Base-by-base conservation (phyloP, 352 stramenopile species). In the Phytophthora ohioensis region DNA sequence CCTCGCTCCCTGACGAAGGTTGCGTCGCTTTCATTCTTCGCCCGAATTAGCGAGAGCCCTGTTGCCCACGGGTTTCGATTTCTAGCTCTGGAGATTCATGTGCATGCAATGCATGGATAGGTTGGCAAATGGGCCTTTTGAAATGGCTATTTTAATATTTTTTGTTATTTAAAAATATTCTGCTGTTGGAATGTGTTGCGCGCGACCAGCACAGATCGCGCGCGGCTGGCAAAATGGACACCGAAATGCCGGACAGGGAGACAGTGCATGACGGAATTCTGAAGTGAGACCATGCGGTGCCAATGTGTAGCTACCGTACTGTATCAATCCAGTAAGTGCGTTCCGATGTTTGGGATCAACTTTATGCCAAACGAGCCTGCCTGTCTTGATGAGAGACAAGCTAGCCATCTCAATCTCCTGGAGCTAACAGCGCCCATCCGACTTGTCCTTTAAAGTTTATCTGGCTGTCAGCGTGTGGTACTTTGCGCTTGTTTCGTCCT, bases 221-320 rank as follows among this genome's bases (percentile, higher is more conserved):
- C 36, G 31, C 57, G 43, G 35, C 57, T 64, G 39, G 57, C 57
- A 57, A 64, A 65, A 65, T 66, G 58, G 46, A 58, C 46, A 57
- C 34, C 48, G 39, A 52, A 61, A 49, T 27, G 10, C 49, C 34
- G 48, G 35, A 35, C n/a, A 30, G 7, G 10, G 9, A n/a, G 21
- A 49, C n/a, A 32, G n/a, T 39, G n/a, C 27, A 27, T 27, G 21
- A 27, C 21, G 41, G n/a, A 17, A 47, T 0, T 47, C 21, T 27
- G 21, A 27, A 27, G 21, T 27, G 21, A 27, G 21, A 27, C 21
- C 21, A 27, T 27, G 17, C 17, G 17, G 17, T 21, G 17, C 17
- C 17, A 21, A 21, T 21, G 17, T 21, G 17, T 21, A 21, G 17
- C 17, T 21, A 27, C 21, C 21, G 21, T 27, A 27, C 21, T 27